Evolutionary conservation across 2,329 filamentous ascomycete genomes (phyloP).

Genomic region (Penicillium sp.): DNA sequence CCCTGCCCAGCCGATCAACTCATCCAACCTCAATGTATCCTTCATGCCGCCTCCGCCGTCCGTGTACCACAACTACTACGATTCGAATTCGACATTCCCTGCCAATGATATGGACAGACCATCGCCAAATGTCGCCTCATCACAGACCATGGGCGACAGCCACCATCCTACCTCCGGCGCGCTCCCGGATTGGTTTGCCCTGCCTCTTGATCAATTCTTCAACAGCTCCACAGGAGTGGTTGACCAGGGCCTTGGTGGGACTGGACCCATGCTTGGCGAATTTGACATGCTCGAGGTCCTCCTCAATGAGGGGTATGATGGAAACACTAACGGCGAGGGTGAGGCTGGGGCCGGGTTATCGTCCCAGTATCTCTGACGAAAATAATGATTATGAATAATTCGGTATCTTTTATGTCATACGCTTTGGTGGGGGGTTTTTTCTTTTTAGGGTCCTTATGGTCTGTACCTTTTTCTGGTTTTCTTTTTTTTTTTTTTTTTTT

Average conservation of each 20-base stretch:
- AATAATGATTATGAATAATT: constrained; percentile 1
- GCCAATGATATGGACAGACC: constrained; percentile 33
- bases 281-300: constrained; percentile 52
- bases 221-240: constrained; percentile 48
- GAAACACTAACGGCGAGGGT: constrained; percentile 25
- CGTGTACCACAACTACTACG: constrained; percentile 48
- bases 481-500: too few relatives aligned
- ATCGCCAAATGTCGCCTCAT: constrained; percentile 29
- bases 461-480: background rate
- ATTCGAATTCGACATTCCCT: constrained; percentile 37
- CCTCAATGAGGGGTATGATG: constrained; percentile 45
- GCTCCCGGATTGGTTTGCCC: constrained; percentile 59
- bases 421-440: background rate
- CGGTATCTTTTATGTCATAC: background rate
- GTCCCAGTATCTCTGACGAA: constrained; percentile 30
- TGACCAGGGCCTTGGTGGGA: constrained; percentile 58
- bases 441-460: background rate
- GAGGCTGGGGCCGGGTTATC: constrained; percentile 21
- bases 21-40: constrained; percentile 46
- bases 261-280: constrained; percentile 61
- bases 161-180: constrained; percentile 26
- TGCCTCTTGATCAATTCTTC: constrained; percentile 62
- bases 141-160: constrained; percentile 31
- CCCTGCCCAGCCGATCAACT: constrained; percentile 47
- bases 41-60: constrained; percentile 50